Conservation (phyloP, 1,284 basidiomycete species). For the Stereum hirsutum region DNA sequence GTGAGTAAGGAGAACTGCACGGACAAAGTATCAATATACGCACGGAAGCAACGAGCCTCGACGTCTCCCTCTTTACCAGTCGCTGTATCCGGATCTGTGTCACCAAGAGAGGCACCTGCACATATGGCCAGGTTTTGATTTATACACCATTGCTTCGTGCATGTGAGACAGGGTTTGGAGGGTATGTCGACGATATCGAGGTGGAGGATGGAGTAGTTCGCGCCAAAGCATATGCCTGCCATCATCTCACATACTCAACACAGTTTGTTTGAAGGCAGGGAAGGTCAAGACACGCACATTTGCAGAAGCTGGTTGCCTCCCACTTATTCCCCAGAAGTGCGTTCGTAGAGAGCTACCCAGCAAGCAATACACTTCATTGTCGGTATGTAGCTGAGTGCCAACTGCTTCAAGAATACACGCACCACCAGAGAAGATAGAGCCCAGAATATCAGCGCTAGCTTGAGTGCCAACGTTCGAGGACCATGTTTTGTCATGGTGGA, state of each 20-base stretch:
- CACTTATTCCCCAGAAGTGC: constrained; percentile 54
- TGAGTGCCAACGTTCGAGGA: background rate
- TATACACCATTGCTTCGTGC: constrained; percentile 92
- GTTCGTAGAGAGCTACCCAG: constrained; percentile 33
- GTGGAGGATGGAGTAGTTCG: constrained; percentile 82
- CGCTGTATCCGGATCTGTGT: constrained; percentile 84
- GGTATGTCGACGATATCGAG: constrained; percentile 78
- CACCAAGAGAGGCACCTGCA: constrained; percentile 74
- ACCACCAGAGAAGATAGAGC: background rate
- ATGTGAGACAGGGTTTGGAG: constrained; percentile 83
- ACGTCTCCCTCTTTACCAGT: constrained; percentile 97
- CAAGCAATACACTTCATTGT: too few relatives aligned
- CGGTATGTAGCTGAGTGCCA: too few relatives aligned
- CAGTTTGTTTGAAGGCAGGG: background rate
- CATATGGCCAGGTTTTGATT: constrained; percentile 89
- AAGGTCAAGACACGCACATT: constrained; percentile 41
- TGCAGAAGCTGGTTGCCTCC: constrained; percentile 79
- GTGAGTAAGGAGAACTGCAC: constrained; percentile 2
- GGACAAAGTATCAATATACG: constrained; percentile 24
- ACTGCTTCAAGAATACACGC: too few relatives aligned
- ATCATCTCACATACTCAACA: background rate
- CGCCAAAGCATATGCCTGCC: constrained; percentile 82
- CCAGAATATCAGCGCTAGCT: background rate
- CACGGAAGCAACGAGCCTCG: constrained; percentile 92
- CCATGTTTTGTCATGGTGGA: background rate